These are phyloP conservation scores for Paecilomyces sp. DNA, from an alignment of 2,329 filamentous ascomycete genomes.

Conservation along the genomic window DNA sequence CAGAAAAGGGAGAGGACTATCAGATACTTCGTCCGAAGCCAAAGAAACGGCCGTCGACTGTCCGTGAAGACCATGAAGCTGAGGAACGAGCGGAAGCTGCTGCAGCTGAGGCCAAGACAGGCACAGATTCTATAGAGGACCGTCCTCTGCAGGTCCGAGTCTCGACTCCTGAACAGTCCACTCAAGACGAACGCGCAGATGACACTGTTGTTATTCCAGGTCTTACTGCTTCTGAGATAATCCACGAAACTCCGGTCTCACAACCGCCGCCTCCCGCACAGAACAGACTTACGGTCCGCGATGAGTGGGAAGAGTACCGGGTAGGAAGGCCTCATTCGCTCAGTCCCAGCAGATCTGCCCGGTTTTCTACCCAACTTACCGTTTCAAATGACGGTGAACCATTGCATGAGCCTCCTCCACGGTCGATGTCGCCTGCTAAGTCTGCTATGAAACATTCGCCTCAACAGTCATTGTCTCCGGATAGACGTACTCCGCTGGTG, in stretches of 20 bases:
- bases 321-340: conserved; percentile 5
- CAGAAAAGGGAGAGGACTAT: conserved; percentile 6
- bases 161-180: not conserved
- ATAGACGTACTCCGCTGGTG: conserved; percentile 17
- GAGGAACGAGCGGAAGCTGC: conserved; percentile 15
- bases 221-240: not conserved
- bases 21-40: conserved; percentile 18
- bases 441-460: conserved; percentile 54
- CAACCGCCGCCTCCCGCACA: conserved; percentile 1
- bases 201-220: not conserved
- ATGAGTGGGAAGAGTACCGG: not conserved
- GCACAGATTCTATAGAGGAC: not conserved
- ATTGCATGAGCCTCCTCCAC: conserved; percentile 51
- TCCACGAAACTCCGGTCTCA: not conserved
- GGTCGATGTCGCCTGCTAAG: conserved; percentile 56
- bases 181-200: not conserved
- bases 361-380: conserved; percentile 48
- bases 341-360: conserved; percentile 50
- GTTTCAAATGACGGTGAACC: conserved; percentile 41
- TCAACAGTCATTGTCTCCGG: conserved; percentile 31
- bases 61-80: conserved; percentile 35
- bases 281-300: not conserved
- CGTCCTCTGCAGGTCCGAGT: not conserved
- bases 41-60: conserved; percentile 31
- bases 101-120: not conserved